A percentile compares a stretch with the other conserved stretches of the same genome.
Conservation (phyloP, 139 green algal genomes). For the Picocystis salinarum region DNA sequence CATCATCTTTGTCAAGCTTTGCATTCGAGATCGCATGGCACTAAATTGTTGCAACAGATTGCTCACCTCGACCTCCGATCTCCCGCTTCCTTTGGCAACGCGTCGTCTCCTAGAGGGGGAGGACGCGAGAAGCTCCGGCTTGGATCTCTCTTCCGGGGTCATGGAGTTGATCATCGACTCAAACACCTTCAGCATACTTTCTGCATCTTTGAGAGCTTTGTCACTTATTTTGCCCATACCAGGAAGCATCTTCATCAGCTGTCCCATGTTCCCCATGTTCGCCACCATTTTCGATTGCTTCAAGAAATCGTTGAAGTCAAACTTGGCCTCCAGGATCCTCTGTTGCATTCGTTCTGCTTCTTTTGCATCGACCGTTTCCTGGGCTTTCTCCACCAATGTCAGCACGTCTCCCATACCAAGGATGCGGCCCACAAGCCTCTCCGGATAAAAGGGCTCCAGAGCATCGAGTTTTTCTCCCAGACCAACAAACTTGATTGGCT, state of each 20-base stretch:
- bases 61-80: constrained; percentile 13
- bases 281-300: constrained; percentile 81
- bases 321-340: constrained; percentile 71
- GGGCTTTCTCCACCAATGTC: constrained; percentile 53
- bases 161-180: not conserved
- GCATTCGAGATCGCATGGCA: constrained; percentile 46
- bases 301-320: constrained; percentile 99
- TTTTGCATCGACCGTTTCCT: constrained; percentile 47
- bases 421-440: constrained; percentile 83
- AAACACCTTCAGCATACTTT: not conserved
- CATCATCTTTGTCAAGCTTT: constrained; percentile 60
- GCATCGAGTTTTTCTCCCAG: constrained; percentile 88
- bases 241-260: constrained; percentile 87
- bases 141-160: constrained; percentile 38
- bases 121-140: constrained; percentile 71
- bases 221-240: constrained; percentile 65
- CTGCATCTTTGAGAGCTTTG: constrained; percentile 26
- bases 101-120: constrained; percentile 31
- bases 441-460: constrained; percentile 94
- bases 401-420: constrained; percentile 95
- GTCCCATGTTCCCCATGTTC: constrained; percentile 68
- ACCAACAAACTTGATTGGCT: constrained; percentile 97
- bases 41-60: constrained; percentile 57
- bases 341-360: constrained; percentile 50
- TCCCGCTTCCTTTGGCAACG: constrained; percentile 24